Base-by-base conservation (phyloP, 257 asterid genomes). In the Plantago major region DNA sequence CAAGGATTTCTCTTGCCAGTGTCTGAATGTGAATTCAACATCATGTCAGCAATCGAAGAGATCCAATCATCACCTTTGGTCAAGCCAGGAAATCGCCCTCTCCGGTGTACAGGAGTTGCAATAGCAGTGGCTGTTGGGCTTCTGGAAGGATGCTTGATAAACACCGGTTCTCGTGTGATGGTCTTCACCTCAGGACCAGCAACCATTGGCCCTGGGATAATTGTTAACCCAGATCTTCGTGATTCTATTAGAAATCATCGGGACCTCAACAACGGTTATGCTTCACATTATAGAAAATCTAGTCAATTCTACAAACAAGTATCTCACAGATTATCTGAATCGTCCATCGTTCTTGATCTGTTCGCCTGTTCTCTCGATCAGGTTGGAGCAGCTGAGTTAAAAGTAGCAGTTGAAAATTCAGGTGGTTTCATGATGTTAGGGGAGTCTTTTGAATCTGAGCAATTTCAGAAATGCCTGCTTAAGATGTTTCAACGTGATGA, bases 331-430 rank as follows among this genome's bases (percentile, higher is more conserved):
- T 62, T 92, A 69, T 81, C 84, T 14, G 85, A 76, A 51, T 82
- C 90, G 11, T 92, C 99, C 55, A 75, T 89, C 71, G 68, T 83
- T 75, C 97, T 92, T 50, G 99, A 92, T 78, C 85, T 92, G 16
- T 92, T 92, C 67, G 99, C 96, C 61, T 92, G 99, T 75, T 84
- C 99, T 52, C 76, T 92, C 72, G 99, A 92, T 71, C 99, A 92
- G 81, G 88, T 92, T 45, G 99, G 99, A 67, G 97, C 95, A 55
- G 95, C 94, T 9, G 99, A 92, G 71, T 68, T 92, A 55, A 83
- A 78, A 78, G 50, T 50, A 42, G 81, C 91, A 4, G 89, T 92
- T 61, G 96, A 86, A 74, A 73, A 62, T 42, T 86, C 99, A 10
- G 92, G 94, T 9, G 99, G 99, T 16, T 80, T 86, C 75, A 83